A percentile compares a stretch with the other conserved stretches of the same genome.
phyloP scores from a whole-genome alignment of 306 rosid genomes.

The Morella rubra region DNA sequence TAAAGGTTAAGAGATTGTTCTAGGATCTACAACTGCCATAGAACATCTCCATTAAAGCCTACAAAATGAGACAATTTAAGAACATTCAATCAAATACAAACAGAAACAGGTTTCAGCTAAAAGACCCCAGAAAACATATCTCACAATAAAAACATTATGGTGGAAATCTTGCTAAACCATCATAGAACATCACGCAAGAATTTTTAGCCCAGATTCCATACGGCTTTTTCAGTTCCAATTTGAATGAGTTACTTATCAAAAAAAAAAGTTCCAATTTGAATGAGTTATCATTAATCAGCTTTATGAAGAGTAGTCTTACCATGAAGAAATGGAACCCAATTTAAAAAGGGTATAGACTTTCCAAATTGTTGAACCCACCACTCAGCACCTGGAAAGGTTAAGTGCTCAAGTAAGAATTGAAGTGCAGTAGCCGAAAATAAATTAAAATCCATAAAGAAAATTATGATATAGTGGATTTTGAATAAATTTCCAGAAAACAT shows the following conservation, averaged over 20 bases:
- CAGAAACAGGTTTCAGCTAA: not conserved
- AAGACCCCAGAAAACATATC: not conserved
- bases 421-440: not conserved
- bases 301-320: conserved; percentile 46
- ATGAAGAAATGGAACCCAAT: conserved; percentile 65
- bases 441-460: not conserved
- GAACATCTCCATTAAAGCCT: not conserved
- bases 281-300: conserved; percentile 4
- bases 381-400: conserved; percentile 64
- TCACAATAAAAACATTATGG: not conserved
- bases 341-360: conserved; percentile 67
- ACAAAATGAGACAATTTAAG: not conserved
- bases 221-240: conserved; percentile 16
- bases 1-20: not conserved
- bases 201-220: not conserved
- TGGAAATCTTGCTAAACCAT: not conserved
- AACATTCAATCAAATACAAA: not conserved
- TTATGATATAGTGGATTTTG: conserved; percentile 5
- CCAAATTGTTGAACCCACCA: conserved; percentile 87
- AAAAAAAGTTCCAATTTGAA: conserved; percentile 13
- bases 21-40: not conserved
- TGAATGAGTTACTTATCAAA: conserved; percentile 10
- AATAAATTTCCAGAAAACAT: not conserved
- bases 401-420: not conserved
- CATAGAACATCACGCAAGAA: conserved; percentile 7